Percentiles rank a stretch among this genome's conserved stretches.
Evolutionary conservation across 768 basidiomycete genomes (phyloP).

Genomic region (Suillus spraguei): DNA sequence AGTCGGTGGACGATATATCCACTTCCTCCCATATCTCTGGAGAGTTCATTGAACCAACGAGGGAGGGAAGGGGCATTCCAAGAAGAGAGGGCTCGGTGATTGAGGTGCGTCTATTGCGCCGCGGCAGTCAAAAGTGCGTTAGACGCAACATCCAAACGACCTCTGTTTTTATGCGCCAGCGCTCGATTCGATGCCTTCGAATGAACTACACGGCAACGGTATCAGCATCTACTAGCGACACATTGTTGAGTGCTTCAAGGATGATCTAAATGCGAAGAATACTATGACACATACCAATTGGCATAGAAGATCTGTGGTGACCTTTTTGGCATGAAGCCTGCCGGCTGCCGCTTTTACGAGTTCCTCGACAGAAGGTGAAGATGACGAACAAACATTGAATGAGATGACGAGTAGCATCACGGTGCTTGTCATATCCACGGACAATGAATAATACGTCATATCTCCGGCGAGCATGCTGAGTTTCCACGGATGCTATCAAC

Average conservation of each 20-base stretch:
- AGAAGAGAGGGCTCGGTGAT: background rate
- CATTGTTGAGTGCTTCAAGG: background rate
- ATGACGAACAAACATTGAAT: no score
- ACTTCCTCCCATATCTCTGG: slow-evolving; percentile 16
- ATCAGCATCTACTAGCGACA: background rate
- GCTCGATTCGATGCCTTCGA: no score
- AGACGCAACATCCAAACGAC: background rate
- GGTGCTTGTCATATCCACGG: no score
- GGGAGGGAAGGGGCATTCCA: background rate
- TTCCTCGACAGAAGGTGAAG: no score
- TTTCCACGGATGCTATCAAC: no score
- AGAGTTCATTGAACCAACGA: background rate
- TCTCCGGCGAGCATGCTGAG: no score
- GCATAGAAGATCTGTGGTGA: background rate
- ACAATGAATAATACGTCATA: no score
- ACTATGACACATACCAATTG: background rate
- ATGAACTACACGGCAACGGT: background rate
- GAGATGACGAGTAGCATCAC: no score
- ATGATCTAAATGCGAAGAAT: background rate
- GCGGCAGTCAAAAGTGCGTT: background rate
- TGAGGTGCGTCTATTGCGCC: background rate
- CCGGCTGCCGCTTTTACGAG: no score
- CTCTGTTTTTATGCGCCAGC: background rate
- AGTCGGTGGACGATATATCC: slow-evolving; percentile 36
- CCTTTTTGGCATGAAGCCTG: background rate